Evolutionary conservation across 495 filamentous ascomycete species (phyloP), one percentile per base, ranked within the genome.

Genomic region (Massariosphaeria phaeospora): DNA sequence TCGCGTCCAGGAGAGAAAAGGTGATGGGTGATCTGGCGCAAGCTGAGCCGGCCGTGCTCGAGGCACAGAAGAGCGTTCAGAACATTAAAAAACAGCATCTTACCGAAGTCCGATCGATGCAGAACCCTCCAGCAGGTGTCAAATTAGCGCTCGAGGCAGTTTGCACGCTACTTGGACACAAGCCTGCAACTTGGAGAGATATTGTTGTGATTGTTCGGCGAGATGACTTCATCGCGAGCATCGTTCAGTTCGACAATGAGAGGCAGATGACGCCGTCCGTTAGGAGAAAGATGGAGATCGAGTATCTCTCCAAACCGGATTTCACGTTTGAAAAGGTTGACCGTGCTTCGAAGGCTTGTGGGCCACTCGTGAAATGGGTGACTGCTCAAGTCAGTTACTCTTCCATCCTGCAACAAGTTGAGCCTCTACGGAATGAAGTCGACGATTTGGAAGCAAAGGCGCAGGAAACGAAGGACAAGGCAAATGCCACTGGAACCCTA

Each of bases 11-110:
- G 45, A 85, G 78, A 68, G 83, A 95, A 67, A 80, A 95, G 52
- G 93, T 99, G 27, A 73, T 91, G 64, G 76, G 79, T 54, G 93
- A 99, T 70, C 76, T 99, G 45, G 93, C 89, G 33, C 84, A 77
- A 62, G 93, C 93, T 13, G 93, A 97, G 67, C 93, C 93, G 20
- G 93, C 93, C 24, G 94, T 99, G 33, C 69, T 84, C 41, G 89
- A 95, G 68, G 93, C 93, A 17, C 86, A 93, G 73, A 86, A 87
- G 69, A 95, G 89, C 69, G 93, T 99, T 55, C 91, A 86, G 74
- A 96, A 89, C 70, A 99, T 99, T 71, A 99, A 97, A 76, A 80
- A 84, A 63, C 88, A 95, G 60, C 94, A 99, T 67, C 77, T 99
- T 41, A 96, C 89, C 21, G 93, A 99, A 82, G 93, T 99, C 33